These are phyloP conservation scores for Colletotrichum orchidophilum DNA, from an alignment of 2,329 filamentous ascomycete species.

Conservation along the genomic window DNA sequence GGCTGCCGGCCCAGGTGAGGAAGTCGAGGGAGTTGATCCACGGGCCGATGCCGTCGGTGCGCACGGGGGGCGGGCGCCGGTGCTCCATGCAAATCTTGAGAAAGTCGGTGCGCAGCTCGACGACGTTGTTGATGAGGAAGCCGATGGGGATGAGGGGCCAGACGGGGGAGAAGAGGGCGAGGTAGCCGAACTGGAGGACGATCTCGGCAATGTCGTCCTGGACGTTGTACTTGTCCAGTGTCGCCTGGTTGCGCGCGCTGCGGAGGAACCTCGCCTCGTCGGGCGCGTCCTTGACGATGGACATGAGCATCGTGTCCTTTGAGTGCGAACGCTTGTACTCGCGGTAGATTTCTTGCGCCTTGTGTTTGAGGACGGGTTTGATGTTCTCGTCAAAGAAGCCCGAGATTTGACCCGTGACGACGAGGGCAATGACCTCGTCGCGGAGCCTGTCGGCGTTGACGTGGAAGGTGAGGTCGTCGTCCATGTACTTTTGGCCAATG, in stretches of 20 bases:
- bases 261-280: conserved; percentile 72
- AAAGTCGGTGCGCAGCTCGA: conserved; percentile 80
- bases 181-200: conserved; percentile 78
- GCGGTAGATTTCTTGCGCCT: conserved; percentile 56
- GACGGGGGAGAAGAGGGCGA: conserved; percentile 77
- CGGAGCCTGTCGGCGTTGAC: conserved; percentile 73
- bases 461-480: conserved; percentile 61
- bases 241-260: conserved; percentile 72
- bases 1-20: conserved; percentile 76
- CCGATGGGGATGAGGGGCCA: conserved; percentile 80
- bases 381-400: conserved; percentile 78
- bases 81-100: conserved; percentile 81
- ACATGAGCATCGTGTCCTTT: conserved; percentile 55
- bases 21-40: conserved; percentile 76
- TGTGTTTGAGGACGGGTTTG: conserved; percentile 74
- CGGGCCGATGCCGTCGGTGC: conserved; percentile 78
- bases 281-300: conserved; percentile 63
- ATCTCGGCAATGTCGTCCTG: conserved; percentile 79
- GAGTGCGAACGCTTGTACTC: conserved; percentile 46
- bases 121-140: conserved; percentile 80
- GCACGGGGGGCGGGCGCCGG: conserved; percentile 74
- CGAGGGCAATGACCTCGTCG: conserved; percentile 80
- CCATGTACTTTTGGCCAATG: conserved; percentile 58
- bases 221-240: conserved; percentile 76
- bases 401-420: conserved; percentile 76